A percentile compares a stretch with the other conserved stretches of the same genome.
phyloP scores from a whole-genome alignment of 202 grass and related monocot species.

The Eragrostis tef region DNA sequence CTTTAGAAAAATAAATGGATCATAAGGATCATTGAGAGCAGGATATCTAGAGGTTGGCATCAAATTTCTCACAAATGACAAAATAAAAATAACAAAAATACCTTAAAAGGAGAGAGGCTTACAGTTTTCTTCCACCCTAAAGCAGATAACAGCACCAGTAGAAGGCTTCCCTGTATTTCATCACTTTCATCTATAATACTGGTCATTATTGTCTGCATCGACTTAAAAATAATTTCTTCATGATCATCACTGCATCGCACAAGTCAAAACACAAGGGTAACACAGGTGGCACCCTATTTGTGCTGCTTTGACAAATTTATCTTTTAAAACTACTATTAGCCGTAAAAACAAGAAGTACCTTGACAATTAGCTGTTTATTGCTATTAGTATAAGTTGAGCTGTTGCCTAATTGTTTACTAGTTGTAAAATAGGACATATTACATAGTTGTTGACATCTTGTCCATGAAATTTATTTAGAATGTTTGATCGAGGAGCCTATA shows the following conservation, averaged over 20 bases:
- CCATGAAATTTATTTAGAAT: no score
- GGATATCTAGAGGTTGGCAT: constrained; percentile 11
- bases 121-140: constrained; percentile 82
- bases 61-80: constrained; percentile 18
- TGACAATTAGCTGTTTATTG: no score
- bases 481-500: no score
- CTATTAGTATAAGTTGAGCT: no score
- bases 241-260: constrained; percentile 76
- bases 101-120: constrained; percentile 49
- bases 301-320: neutral
- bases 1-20: constrained; percentile 27
- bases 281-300: neutral
- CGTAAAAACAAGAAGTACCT: neutral
- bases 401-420: no score
- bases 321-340: neutral
- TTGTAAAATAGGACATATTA: no score
- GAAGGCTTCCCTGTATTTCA: constrained; percentile 75
- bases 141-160: constrained; percentile 73
- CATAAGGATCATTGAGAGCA: constrained; percentile 37
- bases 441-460: no score
- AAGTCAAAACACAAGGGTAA: constrained; percentile 39
- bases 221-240: constrained; percentile 67
- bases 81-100: constrained; percentile 8
- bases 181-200: constrained; percentile 96
- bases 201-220: constrained; percentile 90